Evolutionary conservation across 2,329 filamentous ascomycete genomes (phyloP).

Genomic region (Tolypocladium paradoxum): DNA sequence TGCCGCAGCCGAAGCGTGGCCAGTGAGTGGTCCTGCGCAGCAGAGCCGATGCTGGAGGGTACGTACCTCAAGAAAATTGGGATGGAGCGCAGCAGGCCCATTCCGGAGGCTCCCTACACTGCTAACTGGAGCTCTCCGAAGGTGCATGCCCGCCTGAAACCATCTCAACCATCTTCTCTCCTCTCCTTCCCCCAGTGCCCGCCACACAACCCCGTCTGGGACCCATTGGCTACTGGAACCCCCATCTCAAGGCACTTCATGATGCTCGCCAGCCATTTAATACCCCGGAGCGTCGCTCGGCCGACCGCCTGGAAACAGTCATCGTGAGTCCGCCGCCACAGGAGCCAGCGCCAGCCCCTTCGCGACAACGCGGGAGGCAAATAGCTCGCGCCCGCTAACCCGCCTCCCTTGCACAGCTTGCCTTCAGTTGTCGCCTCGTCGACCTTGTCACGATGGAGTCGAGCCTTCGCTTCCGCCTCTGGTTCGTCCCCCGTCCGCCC

Average conservation of each 20-base stretch:
- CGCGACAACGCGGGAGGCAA: neutral
- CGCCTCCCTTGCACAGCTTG: conserved; percentile 25
- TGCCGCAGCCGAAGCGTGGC: neutral
- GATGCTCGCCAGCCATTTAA: conserved; percentile 52
- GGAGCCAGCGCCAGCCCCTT: neutral
- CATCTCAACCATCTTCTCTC: neutral
- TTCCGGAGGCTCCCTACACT: neutral
- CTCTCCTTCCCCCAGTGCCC: conserved; percentile 4
- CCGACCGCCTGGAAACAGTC: conserved; percentile 42
- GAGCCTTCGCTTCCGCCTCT: conserved; percentile 48
- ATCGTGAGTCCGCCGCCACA: conserved; percentile 29
- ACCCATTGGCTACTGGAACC: conserved; percentile 15
- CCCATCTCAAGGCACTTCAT: conserved; percentile 19
- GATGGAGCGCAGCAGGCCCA: neutral
- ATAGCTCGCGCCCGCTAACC: conserved; percentile 1
- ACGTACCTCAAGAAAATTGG: neutral
- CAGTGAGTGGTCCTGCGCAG: too few species aligned
- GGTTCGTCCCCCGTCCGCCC: conserved; percentile 28
- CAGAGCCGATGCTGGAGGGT: neutral
- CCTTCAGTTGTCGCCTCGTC: conserved; percentile 36
- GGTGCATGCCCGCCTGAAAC: conserved; percentile 1
- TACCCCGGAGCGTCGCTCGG: conserved; percentile 46
- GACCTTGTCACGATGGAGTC: conserved; percentile 40
- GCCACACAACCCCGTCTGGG: conserved; percentile 2
- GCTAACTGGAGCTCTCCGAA: conserved; percentile 8